Evolutionary conservation across 257 asterid genomes (phyloP), one percentile per base, ranked within the genome.

Genomic region (Perilla frutescens): DNA sequence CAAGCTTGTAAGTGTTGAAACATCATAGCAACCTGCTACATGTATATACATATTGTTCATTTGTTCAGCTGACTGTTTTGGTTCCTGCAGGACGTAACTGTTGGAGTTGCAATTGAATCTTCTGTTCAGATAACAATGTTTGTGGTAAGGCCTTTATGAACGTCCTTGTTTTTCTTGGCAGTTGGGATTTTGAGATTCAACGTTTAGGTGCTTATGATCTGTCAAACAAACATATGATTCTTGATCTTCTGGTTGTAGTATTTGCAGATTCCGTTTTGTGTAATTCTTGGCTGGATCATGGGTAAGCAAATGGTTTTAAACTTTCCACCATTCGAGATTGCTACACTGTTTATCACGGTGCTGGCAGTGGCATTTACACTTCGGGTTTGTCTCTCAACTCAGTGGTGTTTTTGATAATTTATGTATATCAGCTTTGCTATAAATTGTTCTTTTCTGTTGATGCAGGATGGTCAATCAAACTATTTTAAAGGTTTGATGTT

Each of bases 41-140:
- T 20, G 26, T 68, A 13, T 20, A 20, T 20, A 5, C 39, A 3
- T 41, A 49, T 49, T 64, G 26, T 6, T 1, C 5, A 70, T 59
- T 3, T 15, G 60, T 53, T 53, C 5, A 6, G 56, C 47, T 44
- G 61, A 47, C 72, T 61, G 40, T 70, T 71, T 48, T 51, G 32
- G 39, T 71, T 59, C 68, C 84, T n/a, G n/a, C n/a, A 80, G 84
- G 85, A 81, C 80, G 72, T 70, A 78, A 75, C 87, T 53, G 83
- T 94, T 48, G 99, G 99, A 79, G 98, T 95, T 76, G 99, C 99
- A 57, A 89, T 95, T 57, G 99, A 98, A 44, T 92, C 99, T 9
- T 95, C 99, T 58, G 90, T 97, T 76, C 99, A 92, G 83, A 95
- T 95, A 85, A 87, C 99, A 8, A 95, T 95, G 99, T 95, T 95